Base-by-base conservation (phyloP, 2,329 filamentous ascomycete genomes). In the Alternaria brassicae region DNA sequence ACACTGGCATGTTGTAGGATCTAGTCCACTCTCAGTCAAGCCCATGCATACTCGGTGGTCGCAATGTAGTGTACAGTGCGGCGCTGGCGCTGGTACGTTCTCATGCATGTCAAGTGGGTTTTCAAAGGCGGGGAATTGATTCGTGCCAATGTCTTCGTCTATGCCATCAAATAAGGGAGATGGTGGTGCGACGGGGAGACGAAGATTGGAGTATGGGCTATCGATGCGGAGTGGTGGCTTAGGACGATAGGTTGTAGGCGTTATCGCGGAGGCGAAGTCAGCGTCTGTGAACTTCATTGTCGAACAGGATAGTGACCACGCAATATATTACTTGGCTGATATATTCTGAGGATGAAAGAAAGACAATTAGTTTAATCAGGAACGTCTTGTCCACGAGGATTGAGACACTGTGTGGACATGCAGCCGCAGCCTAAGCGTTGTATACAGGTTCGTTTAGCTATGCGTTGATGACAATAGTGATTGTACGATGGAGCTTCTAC, bases 81-180 rank as follows among this genome's bases (percentile, higher is more conserved):
- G 30, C 3, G 12, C 39, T 21, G 13, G 7, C 3, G 37, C 2
- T 8, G 44, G 34, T 6, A 40, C n/a, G 15, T 4, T 15, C 25
- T 23, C 8, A 8, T n/a, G 17, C 7, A 23, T 13, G 4, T 44
- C 30, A 15, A 23, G 2, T 21, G 19, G 25, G 44, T 53, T 17
- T 13, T 39, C 13, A n/a, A 57, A 57, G 4, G 12, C 2, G 4
- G 62, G 59, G 12, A 62, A 62, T 2, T 53, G 42, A 28, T 60
- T 45, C 2, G 23, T 56, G 39, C 53, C 47, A 32, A 54, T 57
- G n/a, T 52, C 21, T 23, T 42, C 25, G 21, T 56, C 52, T n/a
- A 57, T 57, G 1, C 53, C 36, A n/a, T 19, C 41, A 9, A 54
- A 57, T 6, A 41, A n/a, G 2, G 62, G 62, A 9, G 59, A 64